Evolutionary conservation across 83 land plant species (phyloP).

Genomic region (Isoetes engelmannii): DNA sequence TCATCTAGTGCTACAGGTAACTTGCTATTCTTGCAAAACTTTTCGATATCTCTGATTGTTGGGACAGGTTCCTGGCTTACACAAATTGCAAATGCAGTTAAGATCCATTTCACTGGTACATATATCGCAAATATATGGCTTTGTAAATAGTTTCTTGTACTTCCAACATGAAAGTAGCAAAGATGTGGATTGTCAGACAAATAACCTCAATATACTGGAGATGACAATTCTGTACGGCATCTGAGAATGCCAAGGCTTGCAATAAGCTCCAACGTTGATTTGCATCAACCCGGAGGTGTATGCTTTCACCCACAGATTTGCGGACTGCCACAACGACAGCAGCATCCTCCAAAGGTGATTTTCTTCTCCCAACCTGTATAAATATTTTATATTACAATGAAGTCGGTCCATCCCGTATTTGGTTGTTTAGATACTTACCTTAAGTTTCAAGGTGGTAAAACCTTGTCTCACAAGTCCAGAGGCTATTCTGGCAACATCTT

Average conservation of each 20-base stretch:
- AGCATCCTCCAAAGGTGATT: constrained; percentile 68
- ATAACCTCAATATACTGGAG: constrained; percentile 90
- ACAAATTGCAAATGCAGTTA: not conserved
- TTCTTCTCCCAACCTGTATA: constrained; percentile 69
- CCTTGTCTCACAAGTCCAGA: constrained; percentile 63
- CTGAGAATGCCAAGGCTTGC: constrained; percentile 71
- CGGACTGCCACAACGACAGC: constrained; percentile 63
- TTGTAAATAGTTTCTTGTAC: too few relatives aligned
- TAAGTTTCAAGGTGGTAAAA: constrained; percentile 72
- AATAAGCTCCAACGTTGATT: constrained; percentile 71
- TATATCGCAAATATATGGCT: too few relatives aligned
- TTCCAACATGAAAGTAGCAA: too few relatives aligned
- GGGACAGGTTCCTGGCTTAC: constrained; percentile 71
- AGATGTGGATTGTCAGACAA: not conserved
- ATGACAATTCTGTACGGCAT: constrained; percentile 40
- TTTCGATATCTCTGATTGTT: constrained; percentile 48
- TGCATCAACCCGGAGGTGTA: constrained; percentile 85
- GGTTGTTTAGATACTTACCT: constrained; percentile 39
- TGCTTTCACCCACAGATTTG: constrained; percentile 47
- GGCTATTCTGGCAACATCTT: constrained; percentile 53
- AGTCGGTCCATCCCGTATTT: not conserved
- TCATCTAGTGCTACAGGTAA: constrained; percentile 91
- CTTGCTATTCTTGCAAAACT: constrained; percentile 69
- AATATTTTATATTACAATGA: too few relatives aligned
- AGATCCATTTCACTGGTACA: too few relatives aligned